phyloP scores from a whole-genome alignment of 192 early-diverging fungal genomes.

The Jimgerdemannia flammicorona region DNA sequence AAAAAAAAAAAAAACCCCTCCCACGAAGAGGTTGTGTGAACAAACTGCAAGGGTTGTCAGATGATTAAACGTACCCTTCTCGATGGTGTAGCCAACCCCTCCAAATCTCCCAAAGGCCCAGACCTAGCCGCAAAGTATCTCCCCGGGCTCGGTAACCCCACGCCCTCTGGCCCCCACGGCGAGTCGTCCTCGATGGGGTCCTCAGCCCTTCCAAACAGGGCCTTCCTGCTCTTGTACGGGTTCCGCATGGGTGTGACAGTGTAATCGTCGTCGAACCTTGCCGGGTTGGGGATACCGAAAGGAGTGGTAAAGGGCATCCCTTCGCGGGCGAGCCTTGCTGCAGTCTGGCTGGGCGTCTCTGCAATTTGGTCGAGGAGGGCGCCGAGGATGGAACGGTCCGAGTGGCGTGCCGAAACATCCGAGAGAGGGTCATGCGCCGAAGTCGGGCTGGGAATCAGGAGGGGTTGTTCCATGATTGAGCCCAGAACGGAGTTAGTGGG shows the following conservation, averaged over 20 bases:
- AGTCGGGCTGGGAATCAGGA: background rate
- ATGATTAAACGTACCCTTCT: background rate
- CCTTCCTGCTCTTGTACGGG: background rate
- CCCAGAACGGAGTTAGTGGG: background rate
- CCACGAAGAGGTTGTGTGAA: too few species aligned
- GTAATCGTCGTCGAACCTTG: background rate
- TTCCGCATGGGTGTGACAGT: background rate
- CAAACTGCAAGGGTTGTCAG: background rate
- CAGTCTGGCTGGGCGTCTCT: background rate
- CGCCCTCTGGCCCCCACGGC: background rate
- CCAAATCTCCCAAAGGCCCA: background rate
- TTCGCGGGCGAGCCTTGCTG: background rate
- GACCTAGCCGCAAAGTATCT: background rate
- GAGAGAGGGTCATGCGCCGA: background rate
- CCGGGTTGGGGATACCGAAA: background rate
- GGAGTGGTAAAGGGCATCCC: background rate
- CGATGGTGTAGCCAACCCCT: background rate
- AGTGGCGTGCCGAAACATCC: background rate
- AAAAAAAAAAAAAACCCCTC: too few species aligned
- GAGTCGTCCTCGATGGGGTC: too few species aligned
- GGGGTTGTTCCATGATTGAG: background rate
- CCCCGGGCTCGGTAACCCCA: background rate
- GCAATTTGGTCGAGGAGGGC: background rate
- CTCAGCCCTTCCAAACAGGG: background rate
- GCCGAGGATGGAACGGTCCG: background rate